phyloP scores from a whole-genome alignment of 2,329 filamentous ascomycete species.

The Fusarium piperis region DNA sequence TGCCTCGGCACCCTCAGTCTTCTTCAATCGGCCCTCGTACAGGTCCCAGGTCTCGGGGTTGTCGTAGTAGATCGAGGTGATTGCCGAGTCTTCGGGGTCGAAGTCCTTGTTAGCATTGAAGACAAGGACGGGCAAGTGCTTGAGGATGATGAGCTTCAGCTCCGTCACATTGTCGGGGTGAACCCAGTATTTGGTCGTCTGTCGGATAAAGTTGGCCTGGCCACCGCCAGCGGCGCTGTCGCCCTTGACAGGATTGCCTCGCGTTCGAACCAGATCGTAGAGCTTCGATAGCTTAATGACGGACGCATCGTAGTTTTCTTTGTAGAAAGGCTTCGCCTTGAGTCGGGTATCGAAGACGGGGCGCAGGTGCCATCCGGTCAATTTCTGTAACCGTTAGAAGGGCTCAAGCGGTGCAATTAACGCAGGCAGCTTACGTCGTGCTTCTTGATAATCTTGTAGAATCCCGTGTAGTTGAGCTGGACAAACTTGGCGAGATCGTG shows the following conservation, averaged over 20 bases:
- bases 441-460: conserved; percentile 99
- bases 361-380: conserved; percentile 90
- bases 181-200: conserved; percentile 99
- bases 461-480: conserved; percentile 97
- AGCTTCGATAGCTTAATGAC: conserved; percentile 94
- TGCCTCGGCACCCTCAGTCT: conserved; percentile 96
- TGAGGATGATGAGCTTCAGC: conserved; percentile 95
- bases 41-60: conserved; percentile 94
- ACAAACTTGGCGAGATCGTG: conserved; percentile 98
- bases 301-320: conserved; percentile 97
- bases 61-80: conserved; percentile 98
- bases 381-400: conserved; percentile 72
- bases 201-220: conserved; percentile 94
- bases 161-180: conserved; percentile 98
- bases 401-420: not conserved
- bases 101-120: conserved; percentile 99
- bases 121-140: conserved; percentile 95
- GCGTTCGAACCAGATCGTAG: conserved; percentile 92
- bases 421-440: conserved; percentile 75
- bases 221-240: conserved; percentile 90
- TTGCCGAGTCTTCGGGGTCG: conserved; percentile 87
- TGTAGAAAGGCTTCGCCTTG: conserved; percentile 97
- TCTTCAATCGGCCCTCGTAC: conserved; percentile 93
- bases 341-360: conserved; percentile 95
- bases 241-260: conserved; percentile 91